Evolutionary conservation across 2,329 filamentous ascomycete species (phyloP).

Genomic region (Microascus cirrosus): DNA sequence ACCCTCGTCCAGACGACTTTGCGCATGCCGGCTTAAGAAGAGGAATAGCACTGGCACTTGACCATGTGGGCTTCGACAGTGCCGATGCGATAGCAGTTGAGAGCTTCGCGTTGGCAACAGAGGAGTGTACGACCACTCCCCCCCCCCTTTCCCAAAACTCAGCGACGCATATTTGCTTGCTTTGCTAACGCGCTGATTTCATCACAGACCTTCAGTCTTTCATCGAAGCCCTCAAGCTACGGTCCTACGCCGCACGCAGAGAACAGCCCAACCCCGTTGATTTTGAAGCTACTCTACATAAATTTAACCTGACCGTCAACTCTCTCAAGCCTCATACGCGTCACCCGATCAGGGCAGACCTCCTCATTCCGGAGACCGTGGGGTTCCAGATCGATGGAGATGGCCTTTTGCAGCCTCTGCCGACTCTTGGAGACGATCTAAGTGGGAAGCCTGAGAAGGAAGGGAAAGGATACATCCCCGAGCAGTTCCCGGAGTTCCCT

Average conservation of each 20-base stretch:
- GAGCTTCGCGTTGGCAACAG: conserved; percentile 41
- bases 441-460: conserved; percentile 48
- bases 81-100: conserved; percentile 46
- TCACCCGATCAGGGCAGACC: conserved; percentile 32
- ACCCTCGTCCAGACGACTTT: conserved; percentile 2
- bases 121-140: conserved; percentile 50
- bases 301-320: conserved; percentile 38
- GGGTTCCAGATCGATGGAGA: neutral
- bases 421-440: conserved; percentile 40
- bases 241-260: conserved; percentile 37
- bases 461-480: conserved; percentile 43
- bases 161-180: neutral
- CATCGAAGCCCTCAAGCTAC: conserved; percentile 32
- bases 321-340: conserved; percentile 45
- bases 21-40: conserved; percentile 35
- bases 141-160: neutral
- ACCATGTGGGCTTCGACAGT: conserved; percentile 47
- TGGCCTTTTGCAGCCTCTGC: conserved; percentile 27
- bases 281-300: conserved; percentile 40
- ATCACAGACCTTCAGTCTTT: conserved; percentile 35
- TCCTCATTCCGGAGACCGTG: conserved; percentile 23
- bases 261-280: conserved; percentile 43
- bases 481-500: conserved; percentile 49
- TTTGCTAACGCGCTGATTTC: conserved; percentile 12
- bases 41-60: conserved; percentile 42